phyloP scores from a whole-genome alignment of 1,284 basidiomycete genomes.

The Calocybe gambosa region DNA sequence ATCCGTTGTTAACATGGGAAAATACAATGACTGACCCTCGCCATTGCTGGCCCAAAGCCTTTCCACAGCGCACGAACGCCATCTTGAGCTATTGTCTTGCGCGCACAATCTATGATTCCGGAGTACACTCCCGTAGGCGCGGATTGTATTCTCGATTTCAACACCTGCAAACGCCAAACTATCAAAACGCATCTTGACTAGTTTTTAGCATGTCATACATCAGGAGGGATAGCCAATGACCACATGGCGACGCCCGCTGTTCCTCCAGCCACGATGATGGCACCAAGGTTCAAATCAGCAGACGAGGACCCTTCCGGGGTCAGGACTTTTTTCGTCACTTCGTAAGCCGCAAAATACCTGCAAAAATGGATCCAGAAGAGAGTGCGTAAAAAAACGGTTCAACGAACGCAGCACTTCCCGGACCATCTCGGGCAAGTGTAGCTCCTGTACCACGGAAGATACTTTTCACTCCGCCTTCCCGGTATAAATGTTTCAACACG shows the following conservation, averaged over 20 bases:
- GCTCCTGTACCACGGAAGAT: slow-evolving; percentile 93
- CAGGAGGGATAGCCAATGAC: slow-evolving; percentile 91
- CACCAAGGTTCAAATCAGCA: slow-evolving; percentile 80
- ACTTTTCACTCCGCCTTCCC: slow-evolving; percentile 88
- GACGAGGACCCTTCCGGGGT: slow-evolving; percentile 74
- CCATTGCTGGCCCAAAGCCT: slow-evolving; percentile 97
- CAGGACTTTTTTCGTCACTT: slow-evolving; percentile 84
- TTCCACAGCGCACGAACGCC: slow-evolving; percentile 91
- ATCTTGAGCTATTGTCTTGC: slow-evolving; percentile 90
- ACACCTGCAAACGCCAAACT: slow-evolving; percentile 48
- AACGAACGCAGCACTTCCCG: slow-evolving; percentile 91
- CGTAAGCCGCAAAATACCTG: slow-evolving; percentile 97
- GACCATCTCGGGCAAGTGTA: slow-evolving; percentile 91
- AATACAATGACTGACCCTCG: slow-evolving; percentile 50
- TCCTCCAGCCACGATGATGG: slow-evolving; percentile 90
- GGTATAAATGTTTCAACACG: slow-evolving; percentile 89
- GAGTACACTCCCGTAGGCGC: slow-evolving; percentile 94
- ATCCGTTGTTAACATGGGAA: not conserved
- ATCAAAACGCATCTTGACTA: not conserved
- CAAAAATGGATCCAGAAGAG: slow-evolving; percentile 4
- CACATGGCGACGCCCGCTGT: slow-evolving; percentile 98
- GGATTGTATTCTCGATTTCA: slow-evolving; percentile 97
- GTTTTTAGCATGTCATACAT: slow-evolving; percentile 56
- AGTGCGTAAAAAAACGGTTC: slow-evolving; percentile 1
- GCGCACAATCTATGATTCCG: slow-evolving; percentile 89